These are phyloP conservation scores for Carex scoparia DNA, from an alignment of 176 grass and related monocot genomes.

Conservation along the genomic window DNA sequence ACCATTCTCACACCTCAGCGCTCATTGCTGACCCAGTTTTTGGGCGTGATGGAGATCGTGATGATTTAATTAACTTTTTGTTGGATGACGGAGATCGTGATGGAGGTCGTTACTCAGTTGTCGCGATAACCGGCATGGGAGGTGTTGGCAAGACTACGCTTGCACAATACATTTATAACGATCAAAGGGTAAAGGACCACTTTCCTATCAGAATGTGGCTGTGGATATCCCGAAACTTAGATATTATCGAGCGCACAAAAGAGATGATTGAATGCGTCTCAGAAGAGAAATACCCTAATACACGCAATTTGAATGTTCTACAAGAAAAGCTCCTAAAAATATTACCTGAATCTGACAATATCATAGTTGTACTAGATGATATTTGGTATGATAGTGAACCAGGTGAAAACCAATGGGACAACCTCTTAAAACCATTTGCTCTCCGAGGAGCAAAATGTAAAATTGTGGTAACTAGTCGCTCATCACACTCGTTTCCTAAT, in stretches of 20 bases:
- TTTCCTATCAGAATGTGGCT: background rate
- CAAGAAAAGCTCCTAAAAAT: background rate
- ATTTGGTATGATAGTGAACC: background rate
- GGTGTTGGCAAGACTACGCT: constrained; percentile 1
- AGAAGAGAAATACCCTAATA: background rate
- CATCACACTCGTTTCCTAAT: background rate
- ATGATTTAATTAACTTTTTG: background rate
- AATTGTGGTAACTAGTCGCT: background rate
- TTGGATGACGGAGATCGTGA: background rate
- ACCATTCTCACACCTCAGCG: background rate
- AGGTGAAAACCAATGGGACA: background rate
- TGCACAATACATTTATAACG: background rate
- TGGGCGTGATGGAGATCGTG: background rate
- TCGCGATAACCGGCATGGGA: background rate
- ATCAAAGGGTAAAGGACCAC: background rate
- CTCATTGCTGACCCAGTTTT: background rate
- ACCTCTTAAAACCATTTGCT: background rate
- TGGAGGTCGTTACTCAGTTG: background rate
- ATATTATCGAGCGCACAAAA: background rate
- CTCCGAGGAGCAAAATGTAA: background rate
- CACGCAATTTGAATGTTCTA: background rate
- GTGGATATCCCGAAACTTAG: background rate
- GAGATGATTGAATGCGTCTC: background rate
- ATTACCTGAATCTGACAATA: background rate
- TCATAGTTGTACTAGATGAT: background rate